Evolutionary conservation across 1,284 basidiomycete genomes (phyloP), one percentile per base, ranked within the genome.

Genomic region (Cutaneotrichosporon curvatum): DNA sequence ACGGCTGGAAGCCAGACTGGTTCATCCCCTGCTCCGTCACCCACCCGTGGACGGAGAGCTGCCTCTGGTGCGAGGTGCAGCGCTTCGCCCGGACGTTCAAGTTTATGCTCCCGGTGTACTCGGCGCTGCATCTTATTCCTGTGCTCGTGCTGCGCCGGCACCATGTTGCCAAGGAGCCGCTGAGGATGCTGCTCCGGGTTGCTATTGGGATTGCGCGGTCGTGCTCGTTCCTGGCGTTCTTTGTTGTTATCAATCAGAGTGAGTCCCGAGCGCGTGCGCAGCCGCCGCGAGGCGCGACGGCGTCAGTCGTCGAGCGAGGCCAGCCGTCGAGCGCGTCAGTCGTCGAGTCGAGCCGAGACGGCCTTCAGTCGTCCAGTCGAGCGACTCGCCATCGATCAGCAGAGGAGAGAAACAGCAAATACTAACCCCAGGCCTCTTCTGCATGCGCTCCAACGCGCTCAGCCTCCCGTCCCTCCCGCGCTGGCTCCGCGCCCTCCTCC

Each of bases 111-210:
- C 77, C 79, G 1, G 77, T 80, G 34, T 98, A 97, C 60, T 82
- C 87, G 18, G 90, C 89, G 0, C 74, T 98, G 35, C 90, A 97
- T 70, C 79, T 96, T 52, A 82, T 96, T 28, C 94, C 94, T 0
- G 77, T 82, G 51, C 71, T 91, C 11, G 72, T 91, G 15, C 87
- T 92, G 68, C 85, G 86, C 14, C 65, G 70, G 9, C 58, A 67
- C 35, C 56, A 62, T 21, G 56, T 71, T 42, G 42, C 53, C 47
- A 74, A 78, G 43, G 77, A 82, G 55, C 88, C 85, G 0, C 62
- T 76, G 14, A 74, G 71, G 30, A 82, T 87, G 71, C 70, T 91
- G 2, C 61, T 78, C 8, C 79, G 78, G 46, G 82, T 85, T 0
- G 72, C 79, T 0, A 71, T 79, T 61, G 90, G 90, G 9, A 90